These are phyloP conservation scores for Trichoderma semiorbis DNA, from an alignment of 2,329 filamentous ascomycete genomes.

Conservation along the genomic window DNA sequence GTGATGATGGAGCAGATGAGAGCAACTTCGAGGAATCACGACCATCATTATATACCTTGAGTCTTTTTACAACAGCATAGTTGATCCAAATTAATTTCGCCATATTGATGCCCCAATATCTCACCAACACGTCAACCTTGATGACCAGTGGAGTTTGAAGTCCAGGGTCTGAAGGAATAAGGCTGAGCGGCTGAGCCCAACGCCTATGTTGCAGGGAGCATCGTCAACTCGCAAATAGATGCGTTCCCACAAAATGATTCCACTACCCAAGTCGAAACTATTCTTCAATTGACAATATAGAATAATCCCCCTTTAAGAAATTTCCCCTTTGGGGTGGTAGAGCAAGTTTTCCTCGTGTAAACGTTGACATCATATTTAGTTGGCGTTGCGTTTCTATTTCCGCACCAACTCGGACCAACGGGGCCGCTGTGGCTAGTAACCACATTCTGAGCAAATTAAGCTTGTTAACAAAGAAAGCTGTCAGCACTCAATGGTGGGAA, in stretches of 20 bases:
- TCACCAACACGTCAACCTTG: neutral
- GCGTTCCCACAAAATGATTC: neutral
- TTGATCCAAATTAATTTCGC: neutral
- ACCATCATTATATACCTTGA: neutral
- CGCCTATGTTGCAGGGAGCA: neutral
- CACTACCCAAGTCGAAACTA: neutral
- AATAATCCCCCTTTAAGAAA: neutral
- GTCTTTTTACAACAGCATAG: neutral
- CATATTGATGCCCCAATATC: neutral
- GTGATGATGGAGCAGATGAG: neutral
- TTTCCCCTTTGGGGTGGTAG: neutral
- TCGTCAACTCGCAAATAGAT: neutral
- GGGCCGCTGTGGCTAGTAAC: neutral
- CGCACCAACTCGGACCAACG: conserved; percentile 7
- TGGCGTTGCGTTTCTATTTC: neutral
- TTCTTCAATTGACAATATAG: neutral
- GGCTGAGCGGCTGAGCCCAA: conserved; percentile 3
- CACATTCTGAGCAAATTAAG: neutral
- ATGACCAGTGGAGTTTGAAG: neutral
- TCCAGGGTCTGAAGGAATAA: neutral
- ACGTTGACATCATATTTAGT: neutral
- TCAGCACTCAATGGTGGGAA: conserved; percentile 4
- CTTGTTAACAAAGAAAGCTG: neutral
- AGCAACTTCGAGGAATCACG: neutral
- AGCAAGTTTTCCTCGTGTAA: neutral